Base-by-base conservation (phyloP, 371 early-diverging fungal genomes). In the Synchytrium microbalum region DNA sequence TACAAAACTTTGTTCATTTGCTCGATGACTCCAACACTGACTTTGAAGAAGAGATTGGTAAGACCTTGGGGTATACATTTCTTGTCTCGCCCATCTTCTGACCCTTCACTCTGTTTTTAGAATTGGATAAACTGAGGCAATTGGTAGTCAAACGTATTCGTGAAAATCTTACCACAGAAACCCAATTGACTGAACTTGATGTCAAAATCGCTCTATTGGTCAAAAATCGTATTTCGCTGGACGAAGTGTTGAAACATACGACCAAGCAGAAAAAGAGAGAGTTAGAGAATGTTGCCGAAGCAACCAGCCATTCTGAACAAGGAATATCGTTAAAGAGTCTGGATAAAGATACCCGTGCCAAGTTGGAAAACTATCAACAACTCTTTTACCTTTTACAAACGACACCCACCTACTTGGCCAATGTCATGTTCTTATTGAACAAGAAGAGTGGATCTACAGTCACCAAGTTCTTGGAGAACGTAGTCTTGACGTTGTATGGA, bases 331-430 rank as follows among this genome's bases (percentile, higher is more conserved):
- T 72, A 2, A 85, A 84, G 53, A 77, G 79, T 24, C 78, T 91
- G 61, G 97, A 99, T 71, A 90, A 93, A 67, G 92, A 91, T 64
- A 87, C 88, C 24, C 78, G 90, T 25, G 74, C 76, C 51, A 80
- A 86, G 25, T 73, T 92, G 16, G 88, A 88, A 59, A 72, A 86
- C 2, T 98, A 94, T 72, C 93, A 93, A 75, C 84, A 93, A 56
- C 72, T 99, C 31, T 90, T 99, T 59, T 96, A 99, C 68, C 63
- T 92, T 31, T 79, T 99, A 29, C 99, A 99, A 73, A 98, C 96
- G 1, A 90, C 99, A 68, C 99, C 99, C 3, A 70, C 77, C 29
- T 93, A 99, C 67, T 76, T 99, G 56, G 87, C 93, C 19, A 80
- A 84, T 23, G 72, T 98, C 58, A 79, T 99, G 76, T 88, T 87